A percentile compares a stretch with the other conserved stretches of the same genome.
These are phyloP conservation scores for Botrytis fragariae DNA, from an alignment of 2,329 filamentous ascomycete genomes.

Conservation along the genomic window DNA sequence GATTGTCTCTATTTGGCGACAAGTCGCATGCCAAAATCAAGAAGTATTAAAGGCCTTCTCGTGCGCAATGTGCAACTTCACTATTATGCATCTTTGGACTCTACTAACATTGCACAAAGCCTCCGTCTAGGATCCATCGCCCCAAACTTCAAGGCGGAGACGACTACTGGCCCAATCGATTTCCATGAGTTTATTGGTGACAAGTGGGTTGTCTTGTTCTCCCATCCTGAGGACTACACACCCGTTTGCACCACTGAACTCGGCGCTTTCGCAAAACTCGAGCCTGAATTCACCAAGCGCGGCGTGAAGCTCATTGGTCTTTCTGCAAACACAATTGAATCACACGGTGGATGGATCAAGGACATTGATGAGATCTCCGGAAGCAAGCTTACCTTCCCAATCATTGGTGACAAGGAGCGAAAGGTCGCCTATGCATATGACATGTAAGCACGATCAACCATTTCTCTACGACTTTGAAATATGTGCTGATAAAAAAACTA, in stretches of 20 bases:
- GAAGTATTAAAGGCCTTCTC: not conserved
- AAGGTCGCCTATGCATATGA: conserved; percentile 75
- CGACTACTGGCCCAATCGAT: conserved; percentile 73
- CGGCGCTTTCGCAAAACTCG: conserved; percentile 85
- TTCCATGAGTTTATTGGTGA: conserved; percentile 80
- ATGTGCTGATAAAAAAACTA: conserved; percentile 33
- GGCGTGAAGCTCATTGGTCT: conserved; percentile 90
- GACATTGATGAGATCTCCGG: conserved; percentile 80
- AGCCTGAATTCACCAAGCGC: conserved; percentile 82
- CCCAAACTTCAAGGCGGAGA: conserved; percentile 82
- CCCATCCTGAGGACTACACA: conserved; percentile 86
- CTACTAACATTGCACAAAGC: conserved; percentile 38
- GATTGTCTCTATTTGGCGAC: not conserved
- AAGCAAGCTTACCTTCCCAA: conserved; percentile 70
- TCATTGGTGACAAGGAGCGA: conserved; percentile 78
- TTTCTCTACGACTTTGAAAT: not conserved
- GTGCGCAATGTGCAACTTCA: not conserved
- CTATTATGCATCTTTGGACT: not conserved
- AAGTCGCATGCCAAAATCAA: not conserved
- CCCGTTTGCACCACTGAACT: conserved; percentile 96
- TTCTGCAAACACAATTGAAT: conserved; percentile 79
- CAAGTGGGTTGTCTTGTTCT: conserved; percentile 81
- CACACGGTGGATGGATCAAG: conserved; percentile 85
- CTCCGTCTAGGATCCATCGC: conserved; percentile 66
- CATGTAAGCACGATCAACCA: conserved; percentile 55